These are phyloP conservation scores for Cetraspora pellucida DNA, from an alignment of 192 early-diverging fungal genomes.

Conservation along the genomic window DNA sequence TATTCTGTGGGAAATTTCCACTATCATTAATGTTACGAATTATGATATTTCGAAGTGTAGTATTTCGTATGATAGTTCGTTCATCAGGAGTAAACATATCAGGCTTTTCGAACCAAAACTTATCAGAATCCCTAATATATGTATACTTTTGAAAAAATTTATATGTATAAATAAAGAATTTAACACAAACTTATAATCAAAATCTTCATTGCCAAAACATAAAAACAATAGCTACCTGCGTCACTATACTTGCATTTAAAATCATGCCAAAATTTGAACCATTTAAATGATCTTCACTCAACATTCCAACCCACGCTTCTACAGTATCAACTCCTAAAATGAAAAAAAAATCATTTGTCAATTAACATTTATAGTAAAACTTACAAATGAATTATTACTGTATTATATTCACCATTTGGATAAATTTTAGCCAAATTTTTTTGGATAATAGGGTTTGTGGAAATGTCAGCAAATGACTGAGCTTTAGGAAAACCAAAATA, in stretches of 20 bases:
- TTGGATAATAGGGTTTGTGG: background rate
- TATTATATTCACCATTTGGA: background rate
- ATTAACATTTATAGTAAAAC: no score
- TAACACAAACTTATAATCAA: no score
- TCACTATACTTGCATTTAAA: background rate
- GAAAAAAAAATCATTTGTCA: no score
- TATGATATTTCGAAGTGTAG: constrained; percentile 33
- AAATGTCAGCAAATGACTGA: constrained; percentile 22
- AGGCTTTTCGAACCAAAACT: constrained; percentile 56
- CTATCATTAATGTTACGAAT: background rate
- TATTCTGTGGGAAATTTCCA: background rate
- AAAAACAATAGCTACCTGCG: no score
- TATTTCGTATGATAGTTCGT: constrained; percentile 2
- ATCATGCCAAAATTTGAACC: constrained; percentile 21
- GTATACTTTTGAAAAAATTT: no score
- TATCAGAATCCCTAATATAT: constrained; percentile 49
- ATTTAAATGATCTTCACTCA: constrained; percentile 28
- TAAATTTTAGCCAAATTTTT: background rate
- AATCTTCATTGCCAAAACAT: no score
- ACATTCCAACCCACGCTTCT: constrained; percentile 27
- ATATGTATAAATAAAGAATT: no score
- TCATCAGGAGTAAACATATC: constrained; percentile 52
- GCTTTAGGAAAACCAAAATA: background rate
- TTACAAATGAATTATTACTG: no score
- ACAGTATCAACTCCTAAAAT: background rate